These are phyloP conservation scores for Parafenestella ontariensis DNA, from an alignment of 2,329 filamentous ascomycete species.

Conservation along the genomic window DNA sequence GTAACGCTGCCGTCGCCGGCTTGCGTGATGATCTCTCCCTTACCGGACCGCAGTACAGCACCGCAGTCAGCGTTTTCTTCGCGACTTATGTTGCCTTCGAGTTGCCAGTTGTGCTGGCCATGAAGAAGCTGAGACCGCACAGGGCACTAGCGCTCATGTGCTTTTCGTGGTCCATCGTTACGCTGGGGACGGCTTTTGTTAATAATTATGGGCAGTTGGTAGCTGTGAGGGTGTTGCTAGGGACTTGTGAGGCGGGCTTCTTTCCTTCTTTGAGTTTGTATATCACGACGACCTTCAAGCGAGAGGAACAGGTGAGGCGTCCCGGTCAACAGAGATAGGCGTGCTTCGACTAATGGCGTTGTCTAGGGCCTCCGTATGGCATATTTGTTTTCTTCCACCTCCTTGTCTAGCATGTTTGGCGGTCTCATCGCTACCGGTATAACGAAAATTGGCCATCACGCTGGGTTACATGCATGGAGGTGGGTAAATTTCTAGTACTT, in stretches of 20 bases:
- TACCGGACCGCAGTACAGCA: no score
- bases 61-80: neutral
- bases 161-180: neutral
- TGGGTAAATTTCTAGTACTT: no score
- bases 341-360: no score
- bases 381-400: neutral
- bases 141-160: neutral
- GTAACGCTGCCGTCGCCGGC: neutral
- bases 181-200: neutral
- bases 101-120: no score
- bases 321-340: no score
- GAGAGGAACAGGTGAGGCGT: neutral
- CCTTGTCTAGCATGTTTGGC: neutral
- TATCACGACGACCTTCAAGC: neutral
- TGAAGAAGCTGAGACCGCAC: neutral
- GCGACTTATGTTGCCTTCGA: neutral
- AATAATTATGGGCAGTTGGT: neutral
- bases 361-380: no score
- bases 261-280: neutral
- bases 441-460: no score
- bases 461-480: no score
- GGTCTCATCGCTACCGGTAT: neutral
- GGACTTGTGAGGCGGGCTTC: neutral
- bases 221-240: neutral
- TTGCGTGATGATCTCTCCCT: no score